Conservation (phyloP, 2,329 filamentous ascomycete species). For the Neonectria sp. region DNA sequence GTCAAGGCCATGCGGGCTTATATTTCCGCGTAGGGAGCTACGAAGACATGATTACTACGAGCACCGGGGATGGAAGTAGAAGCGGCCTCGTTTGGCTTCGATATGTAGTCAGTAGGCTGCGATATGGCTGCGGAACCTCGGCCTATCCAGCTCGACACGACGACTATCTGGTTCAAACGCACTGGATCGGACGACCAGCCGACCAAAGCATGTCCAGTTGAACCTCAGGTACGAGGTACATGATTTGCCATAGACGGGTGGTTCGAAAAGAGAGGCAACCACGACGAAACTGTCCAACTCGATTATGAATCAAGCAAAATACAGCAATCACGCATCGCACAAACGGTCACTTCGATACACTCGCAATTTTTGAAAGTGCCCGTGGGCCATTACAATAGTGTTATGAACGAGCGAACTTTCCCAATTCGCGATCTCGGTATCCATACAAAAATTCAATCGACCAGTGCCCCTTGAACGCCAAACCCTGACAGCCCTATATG, state of each 20-base stretch:
- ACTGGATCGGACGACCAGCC: neutral
- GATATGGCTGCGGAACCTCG: neutral
- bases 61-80: no score
- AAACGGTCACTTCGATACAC: neutral
- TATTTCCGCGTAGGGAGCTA: conserved; percentile 45
- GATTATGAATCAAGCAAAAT: conserved; percentile 11
- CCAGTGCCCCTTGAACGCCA: conserved; percentile 38
- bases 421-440: conserved; percentile 18
- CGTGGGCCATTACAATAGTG: conserved; percentile 26
- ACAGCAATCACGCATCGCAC: conserved; percentile 1
- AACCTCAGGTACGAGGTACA: neutral
- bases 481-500: conserved; percentile 37
- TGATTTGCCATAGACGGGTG: conserved; percentile 1
- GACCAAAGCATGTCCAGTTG: neutral
- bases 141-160: neutral
- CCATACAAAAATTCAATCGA: conserved; percentile 25
- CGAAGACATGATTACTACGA: neutral
- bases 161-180: neutral
- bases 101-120: neutral
- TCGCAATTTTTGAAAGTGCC: conserved; percentile 12
- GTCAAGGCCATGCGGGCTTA: conserved; percentile 77
- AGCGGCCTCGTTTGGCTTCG: neutral
- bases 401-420: conserved; percentile 21
- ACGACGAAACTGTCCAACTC: neutral
- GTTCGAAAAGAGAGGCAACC: neutral